Evolutionary conservation across 306 rosid species (phyloP), one percentile per base, ranked within the genome.

Genomic region (Nissolia schottii): DNA sequence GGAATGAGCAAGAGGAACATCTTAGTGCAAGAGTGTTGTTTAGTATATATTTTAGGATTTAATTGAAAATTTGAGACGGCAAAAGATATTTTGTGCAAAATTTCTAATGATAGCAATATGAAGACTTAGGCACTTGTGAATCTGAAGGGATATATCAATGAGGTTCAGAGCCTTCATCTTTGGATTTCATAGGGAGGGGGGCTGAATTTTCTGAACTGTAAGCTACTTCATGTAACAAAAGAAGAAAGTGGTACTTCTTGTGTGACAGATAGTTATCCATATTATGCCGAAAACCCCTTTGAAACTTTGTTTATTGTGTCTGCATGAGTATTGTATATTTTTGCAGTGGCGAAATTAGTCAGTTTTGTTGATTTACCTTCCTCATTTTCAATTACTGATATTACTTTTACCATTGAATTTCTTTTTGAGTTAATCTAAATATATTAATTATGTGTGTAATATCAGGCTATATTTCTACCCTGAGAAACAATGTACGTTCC

Each of bases 401-500:
- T 51, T 62, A 48, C 35, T 71, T 60, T 41, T 74, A 57, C 35
- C 15, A 3, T 24, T 77, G 12, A 43, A 67, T 43, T 64, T 67
- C 34, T 64, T 32, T 63, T 60, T 51, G 76, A 32, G 43, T 81
- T 58, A 61, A 74, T 66, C 41, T 80, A 48, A 65, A 37, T 20
- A 15, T 62, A 10, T 51, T 43, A 13, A 38, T 31, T 69, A 14
- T 74, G 31, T 77, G 41, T 60, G 25, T 49, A 71, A 49, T 68
- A 25, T 67, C 85, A 93, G 98, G 94, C 83, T 93, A 93, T 77
- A 80, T 91, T 69, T 93, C 98, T 34, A 86, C 97, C 35, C 71
- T 87, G 82, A 87, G 98, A 85, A 93, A 93, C 79, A 93, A 91
- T 69, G 97, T 93, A 23, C 94, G 98, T 37, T 93, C 98, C 20